Conservation (phyloP, 208 protist species). For the Acanthamoeba lenticulata region DNA sequence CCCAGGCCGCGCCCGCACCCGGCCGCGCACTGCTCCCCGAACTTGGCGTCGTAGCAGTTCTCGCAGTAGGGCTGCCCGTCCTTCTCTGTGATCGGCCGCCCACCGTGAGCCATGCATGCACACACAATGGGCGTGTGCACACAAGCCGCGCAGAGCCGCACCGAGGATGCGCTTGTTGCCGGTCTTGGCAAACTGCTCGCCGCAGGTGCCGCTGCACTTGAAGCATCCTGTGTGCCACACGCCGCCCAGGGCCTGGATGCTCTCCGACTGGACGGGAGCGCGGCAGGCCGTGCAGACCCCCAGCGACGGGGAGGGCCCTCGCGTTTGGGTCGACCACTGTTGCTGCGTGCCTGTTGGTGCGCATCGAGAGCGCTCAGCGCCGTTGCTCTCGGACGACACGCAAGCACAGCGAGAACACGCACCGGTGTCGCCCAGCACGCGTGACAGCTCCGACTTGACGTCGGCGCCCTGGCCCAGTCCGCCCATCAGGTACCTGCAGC, state of each 20-base stretch:
- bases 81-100: neutral
- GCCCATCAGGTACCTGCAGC: neutral
- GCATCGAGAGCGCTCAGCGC: neutral
- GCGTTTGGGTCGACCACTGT: neutral
- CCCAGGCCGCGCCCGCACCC: neutral
- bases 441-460: neutral
- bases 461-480: neutral
- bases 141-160: neutral
- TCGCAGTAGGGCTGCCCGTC: neutral
- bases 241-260: neutral
- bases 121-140: neutral
- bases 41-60: slow-evolving; percentile 37
- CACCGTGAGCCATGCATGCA: neutral
- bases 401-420: neutral
- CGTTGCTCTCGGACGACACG: too few species aligned
- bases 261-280: neutral
- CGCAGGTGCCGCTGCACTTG: slow-evolving; percentile 10
- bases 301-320: neutral
- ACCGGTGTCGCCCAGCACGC: slow-evolving; percentile 6
- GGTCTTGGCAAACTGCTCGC: slow-evolving; percentile 11
- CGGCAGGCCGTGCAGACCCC: neutral
- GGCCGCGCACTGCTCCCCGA: slow-evolving; percentile 1
- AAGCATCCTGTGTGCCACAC: neutral
- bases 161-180: slow-evolving; percentile 1
- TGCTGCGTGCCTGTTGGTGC: neutral